Base-by-base conservation (phyloP, 768 basidiomycete species). In the Podaxis mareebaensis region DNA sequence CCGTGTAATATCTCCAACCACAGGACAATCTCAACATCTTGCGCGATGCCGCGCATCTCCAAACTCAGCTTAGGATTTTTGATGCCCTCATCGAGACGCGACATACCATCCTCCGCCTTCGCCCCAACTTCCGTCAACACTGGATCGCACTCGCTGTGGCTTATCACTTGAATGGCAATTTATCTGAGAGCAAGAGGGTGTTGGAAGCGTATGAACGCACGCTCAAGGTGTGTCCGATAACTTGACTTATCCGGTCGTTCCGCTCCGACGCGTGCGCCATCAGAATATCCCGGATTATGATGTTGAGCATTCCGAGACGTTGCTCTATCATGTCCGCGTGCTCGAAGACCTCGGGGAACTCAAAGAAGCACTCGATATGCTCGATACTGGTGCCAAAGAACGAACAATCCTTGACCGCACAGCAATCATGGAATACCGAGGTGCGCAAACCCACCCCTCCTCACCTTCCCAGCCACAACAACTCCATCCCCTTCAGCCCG, bases 21-120 rank as follows among this genome's bases (percentile, higher is more conserved):
- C 69, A 97, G 96, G 95, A 98, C 69, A 97, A 97, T 72, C 77
- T 97, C 70, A 96, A 96, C 74, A 90, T 99, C 67, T 76, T 99
- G 26, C 88, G 93, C 49, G 97, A 99, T 74, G 85, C 93, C 0
- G 93, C 96, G 6, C 85, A 91, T 54, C 83, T 99, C 10, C 93
- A 95, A 70, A 88, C 93, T 0, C 96, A 98, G 66, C 83, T 95
- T 12, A 87, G 96, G 38, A 77, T 89, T 49, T 97, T 86, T 73
- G 88, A 92, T 46, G 80, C 78, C 4, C 83, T 96, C 28, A 85
- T 95, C 44, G 90, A 94, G 59, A 92, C 93, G 2, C 89, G 97
- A 1, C 83, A 92, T 67, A 85, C 85, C 7, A 86, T 97, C 58
- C 84, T 98, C 42, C 85, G 81, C 61, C 73, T 94, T 13, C 88